phyloP scores from a whole-genome alignment of 1,284 basidiomycete species.

The Irpex sp. region DNA sequence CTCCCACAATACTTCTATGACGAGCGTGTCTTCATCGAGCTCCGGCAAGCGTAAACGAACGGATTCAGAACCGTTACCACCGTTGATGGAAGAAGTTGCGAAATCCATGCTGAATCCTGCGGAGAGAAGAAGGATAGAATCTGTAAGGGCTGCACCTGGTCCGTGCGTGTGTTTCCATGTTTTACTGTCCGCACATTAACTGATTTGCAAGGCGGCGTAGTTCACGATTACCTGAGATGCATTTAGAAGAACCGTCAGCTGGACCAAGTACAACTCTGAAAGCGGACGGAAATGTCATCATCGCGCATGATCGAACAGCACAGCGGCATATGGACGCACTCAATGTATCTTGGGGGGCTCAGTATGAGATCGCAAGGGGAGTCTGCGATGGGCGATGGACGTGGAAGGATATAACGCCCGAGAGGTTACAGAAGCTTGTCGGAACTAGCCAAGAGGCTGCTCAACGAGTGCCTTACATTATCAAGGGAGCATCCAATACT shows the following conservation, averaged over 20 bases:
- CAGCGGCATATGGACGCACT: conserved; percentile 22
- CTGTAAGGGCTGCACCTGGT: background rate
- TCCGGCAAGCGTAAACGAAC: background rate
- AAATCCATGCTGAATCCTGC: background rate
- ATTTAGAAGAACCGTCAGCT: background rate
- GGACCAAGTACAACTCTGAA: background rate
- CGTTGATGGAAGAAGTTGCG: background rate
- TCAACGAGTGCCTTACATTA: conserved; percentile 34
- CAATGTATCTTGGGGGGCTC: conserved; percentile 25
- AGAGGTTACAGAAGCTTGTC: conserved; percentile 33
- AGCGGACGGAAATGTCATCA: conserved; percentile 8
- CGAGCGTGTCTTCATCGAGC: background rate
- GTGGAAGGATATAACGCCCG: conserved; percentile 22
- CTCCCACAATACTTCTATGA: background rate
- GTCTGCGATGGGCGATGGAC: conserved; percentile 21
- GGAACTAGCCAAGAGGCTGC: conserved; percentile 42
- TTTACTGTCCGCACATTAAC: background rate
- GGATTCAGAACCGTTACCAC: background rate
- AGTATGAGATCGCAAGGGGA: conserved; percentile 29
- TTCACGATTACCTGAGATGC: background rate
- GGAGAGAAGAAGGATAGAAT: background rate
- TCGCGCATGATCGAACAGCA: conserved; percentile 33
- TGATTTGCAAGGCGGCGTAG: too few relatives aligned
- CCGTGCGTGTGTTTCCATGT: background rate
- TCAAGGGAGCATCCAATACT: conserved; percentile 16